These are phyloP conservation scores for Myxozyma neglecta DNA, from an alignment of 805 yeast genomes.

Conservation along the genomic window DNA sequence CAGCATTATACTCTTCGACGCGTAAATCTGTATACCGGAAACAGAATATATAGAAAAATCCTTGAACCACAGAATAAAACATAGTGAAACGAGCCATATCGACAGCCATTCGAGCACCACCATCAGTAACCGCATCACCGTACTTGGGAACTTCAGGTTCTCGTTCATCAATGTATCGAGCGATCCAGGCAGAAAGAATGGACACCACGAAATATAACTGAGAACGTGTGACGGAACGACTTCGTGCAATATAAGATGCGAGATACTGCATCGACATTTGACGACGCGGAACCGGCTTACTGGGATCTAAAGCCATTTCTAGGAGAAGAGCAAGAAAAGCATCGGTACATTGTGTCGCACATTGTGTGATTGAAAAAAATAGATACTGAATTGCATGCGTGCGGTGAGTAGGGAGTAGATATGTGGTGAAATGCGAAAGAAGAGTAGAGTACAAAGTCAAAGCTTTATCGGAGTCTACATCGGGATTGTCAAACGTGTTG, in stretches of 20 bases:
- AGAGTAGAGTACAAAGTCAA: conserved; percentile 69
- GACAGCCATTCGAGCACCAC: conserved; percentile 40
- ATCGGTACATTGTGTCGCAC: conserved; percentile 78
- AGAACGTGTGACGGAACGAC: conserved; percentile 63
- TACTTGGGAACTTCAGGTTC: conserved; percentile 66
- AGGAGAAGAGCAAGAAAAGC: conserved; percentile 78
- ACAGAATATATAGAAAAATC: conserved; percentile 86
- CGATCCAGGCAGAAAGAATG: conserved; percentile 79
- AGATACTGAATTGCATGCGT: conserved; percentile 86
- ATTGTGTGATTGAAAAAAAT: conserved; percentile 77
- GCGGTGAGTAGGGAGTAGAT: conserved; percentile 86
- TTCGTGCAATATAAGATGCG: conserved; percentile 87
- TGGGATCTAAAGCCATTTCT: conserved; percentile 74
- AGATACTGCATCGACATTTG: conserved; percentile 90
- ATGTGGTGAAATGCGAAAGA: conserved; percentile 73
- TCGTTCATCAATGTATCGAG: conserved; percentile 76
- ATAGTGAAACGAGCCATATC: conserved; percentile 84
- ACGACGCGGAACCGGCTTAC: conserved; percentile 69
- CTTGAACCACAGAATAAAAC: conserved; percentile 89
- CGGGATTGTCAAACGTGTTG: conserved; percentile 45
- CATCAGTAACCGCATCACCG: background rate
- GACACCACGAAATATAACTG: conserved; percentile 83
- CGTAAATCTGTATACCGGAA: conserved; percentile 70
- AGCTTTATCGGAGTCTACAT: conserved; percentile 61
- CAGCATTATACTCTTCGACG: conserved; percentile 36